Conservation (phyloP, 306 rosid genomes). For the Pachyrhizus erosus region DNA sequence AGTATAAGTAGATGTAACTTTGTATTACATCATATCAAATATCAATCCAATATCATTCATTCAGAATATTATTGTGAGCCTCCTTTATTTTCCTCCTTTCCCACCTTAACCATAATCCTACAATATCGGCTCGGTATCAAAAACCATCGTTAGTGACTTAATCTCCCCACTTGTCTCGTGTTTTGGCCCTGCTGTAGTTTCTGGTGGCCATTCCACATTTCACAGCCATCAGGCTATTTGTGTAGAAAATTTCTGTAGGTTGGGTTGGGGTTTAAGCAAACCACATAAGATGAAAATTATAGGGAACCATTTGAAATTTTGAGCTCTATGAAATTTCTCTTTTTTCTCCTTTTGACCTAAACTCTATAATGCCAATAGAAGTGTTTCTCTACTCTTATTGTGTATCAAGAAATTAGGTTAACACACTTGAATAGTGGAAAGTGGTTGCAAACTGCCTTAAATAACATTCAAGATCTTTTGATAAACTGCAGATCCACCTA, state of each 20-base stretch:
- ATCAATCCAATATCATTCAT: neutral
- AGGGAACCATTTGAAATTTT: too few relatives aligned
- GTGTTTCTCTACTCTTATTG: neutral
- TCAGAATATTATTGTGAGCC: neutral
- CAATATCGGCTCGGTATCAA: neutral
- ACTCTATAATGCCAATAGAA: neutral
- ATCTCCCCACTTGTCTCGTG: neutral
- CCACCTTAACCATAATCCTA: neutral
- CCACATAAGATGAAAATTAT: too few relatives aligned
- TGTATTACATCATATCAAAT: constrained; percentile 1
- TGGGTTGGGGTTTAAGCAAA: neutral
- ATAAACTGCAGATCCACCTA: neutral
- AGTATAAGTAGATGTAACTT: neutral
- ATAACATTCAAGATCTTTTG: neutral
- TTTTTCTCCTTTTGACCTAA: neutral
- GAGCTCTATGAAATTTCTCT: too few relatives aligned
- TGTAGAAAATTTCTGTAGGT: neutral
- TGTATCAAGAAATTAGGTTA: neutral
- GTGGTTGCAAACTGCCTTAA: neutral
- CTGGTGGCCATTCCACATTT: neutral
- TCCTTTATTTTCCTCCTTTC: neutral
- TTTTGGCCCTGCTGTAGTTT: neutral
- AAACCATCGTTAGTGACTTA: neutral
- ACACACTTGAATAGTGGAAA: neutral
- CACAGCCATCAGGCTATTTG: neutral